These are phyloP conservation scores for Coniferiporia sulphurascens DNA, from an alignment of 1,284 basidiomycete genomes.

Conservation along the genomic window DNA sequence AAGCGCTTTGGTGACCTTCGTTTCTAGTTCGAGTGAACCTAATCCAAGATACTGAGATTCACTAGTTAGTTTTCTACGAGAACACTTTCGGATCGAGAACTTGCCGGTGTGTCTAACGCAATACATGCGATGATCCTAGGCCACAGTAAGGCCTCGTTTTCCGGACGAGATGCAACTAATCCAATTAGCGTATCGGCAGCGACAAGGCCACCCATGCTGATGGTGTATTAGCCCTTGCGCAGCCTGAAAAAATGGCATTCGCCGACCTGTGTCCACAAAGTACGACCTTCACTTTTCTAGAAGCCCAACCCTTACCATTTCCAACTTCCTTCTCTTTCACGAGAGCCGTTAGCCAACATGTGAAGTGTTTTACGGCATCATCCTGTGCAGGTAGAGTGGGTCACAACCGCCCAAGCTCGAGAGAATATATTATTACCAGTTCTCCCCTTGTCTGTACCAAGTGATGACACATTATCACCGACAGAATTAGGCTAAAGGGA, in stretches of 20 bases:
- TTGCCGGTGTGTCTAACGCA: slow-evolving; percentile 88
- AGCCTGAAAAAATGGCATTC: neutral
- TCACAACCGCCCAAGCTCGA: neutral
- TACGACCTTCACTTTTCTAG: slow-evolving; percentile 76
- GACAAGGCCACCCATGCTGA: slow-evolving; percentile 86
- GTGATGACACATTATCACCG: slow-evolving; percentile 13
- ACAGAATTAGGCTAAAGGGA: neutral
- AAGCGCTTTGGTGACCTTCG: slow-evolving; percentile 73
- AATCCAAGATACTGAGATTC: slow-evolving; percentile 72
- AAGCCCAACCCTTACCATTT: slow-evolving; percentile 58
- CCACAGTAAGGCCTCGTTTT: slow-evolving; percentile 68
- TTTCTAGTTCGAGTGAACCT: slow-evolving; percentile 84
- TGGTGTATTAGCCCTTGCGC: too few relatives aligned
- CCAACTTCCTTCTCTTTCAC: slow-evolving; percentile 77
- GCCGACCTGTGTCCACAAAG: slow-evolving; percentile 87
- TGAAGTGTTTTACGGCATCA: slow-evolving; percentile 76
- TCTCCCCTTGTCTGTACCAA: slow-evolving; percentile 73
- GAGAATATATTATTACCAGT: slow-evolving; percentile 49
- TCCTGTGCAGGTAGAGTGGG: slow-evolving; percentile 39
- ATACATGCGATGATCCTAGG: slow-evolving; percentile 77
- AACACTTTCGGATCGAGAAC: slow-evolving; percentile 24
- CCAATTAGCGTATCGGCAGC: slow-evolving; percentile 81
- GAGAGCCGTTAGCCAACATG: slow-evolving; percentile 83
- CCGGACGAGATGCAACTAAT: slow-evolving; percentile 61
- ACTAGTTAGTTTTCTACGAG: slow-evolving; percentile 11